Conservation (phyloP, 306 rosid genomes). For the Astragalus membranaceus region DNA sequence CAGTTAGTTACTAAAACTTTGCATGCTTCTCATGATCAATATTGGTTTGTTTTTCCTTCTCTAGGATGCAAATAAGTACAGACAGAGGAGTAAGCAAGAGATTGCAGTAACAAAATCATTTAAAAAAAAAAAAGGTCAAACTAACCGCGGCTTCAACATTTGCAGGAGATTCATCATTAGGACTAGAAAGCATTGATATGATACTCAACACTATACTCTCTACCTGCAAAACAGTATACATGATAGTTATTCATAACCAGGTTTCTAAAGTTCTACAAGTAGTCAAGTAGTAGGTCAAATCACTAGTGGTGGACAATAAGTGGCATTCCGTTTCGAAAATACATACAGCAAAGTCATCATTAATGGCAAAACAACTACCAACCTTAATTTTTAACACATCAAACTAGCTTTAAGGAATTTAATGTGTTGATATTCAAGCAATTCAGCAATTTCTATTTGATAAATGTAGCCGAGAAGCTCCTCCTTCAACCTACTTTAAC, state of each 20-base stretch:
- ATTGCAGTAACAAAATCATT: not conserved
- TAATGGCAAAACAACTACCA: slow-evolving; percentile 1
- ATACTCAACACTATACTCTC: slow-evolving; percentile 97
- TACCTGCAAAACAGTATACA: slow-evolving; percentile 53
- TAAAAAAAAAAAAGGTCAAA: slow-evolving; percentile 3
- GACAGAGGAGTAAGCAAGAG: not conserved
- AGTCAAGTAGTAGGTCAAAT: slow-evolving; percentile 11
- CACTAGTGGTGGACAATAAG: not conserved
- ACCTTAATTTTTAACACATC: not conserved
- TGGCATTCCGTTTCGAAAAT: not conserved
- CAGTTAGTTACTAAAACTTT: not conserved
- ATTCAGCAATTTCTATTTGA: not conserved
- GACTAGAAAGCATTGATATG: slow-evolving; percentile 94
- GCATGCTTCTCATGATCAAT: not conserved
- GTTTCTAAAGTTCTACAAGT: slow-evolving; percentile 14
- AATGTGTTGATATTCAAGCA: not conserved
- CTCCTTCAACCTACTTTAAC: not conserved
- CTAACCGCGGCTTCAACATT: slow-evolving; percentile 99
- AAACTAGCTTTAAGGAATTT: slow-evolving; percentile 13
- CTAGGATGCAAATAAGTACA: slow-evolving; percentile 4
- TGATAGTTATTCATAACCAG: not conserved
- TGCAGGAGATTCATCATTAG: slow-evolving; percentile 97
- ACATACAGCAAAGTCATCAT: slow-evolving; percentile 2
- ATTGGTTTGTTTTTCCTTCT: not conserved
- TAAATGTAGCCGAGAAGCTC: not conserved